Base-by-base conservation (phyloP, 1,284 basidiomycete genomes). In the Apiotrichum montevideense region DNA sequence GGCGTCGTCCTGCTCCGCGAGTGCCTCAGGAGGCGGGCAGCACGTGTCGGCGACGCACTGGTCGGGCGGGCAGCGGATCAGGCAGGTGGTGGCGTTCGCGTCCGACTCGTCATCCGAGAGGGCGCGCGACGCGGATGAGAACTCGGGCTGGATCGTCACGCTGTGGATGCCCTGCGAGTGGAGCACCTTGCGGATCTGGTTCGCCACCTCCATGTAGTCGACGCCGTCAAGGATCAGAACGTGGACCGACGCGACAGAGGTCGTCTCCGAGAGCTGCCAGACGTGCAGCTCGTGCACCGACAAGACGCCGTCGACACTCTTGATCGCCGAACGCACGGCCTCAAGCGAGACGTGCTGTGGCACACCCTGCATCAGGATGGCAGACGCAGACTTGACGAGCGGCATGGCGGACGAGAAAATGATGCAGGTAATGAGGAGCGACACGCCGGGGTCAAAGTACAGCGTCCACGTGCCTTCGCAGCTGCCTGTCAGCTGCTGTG, bases 371-470 rank as follows among this genome's bases (percentile, higher is more conserved):
- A 98, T 80, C n/a, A 98, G 80, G 71, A 99, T 98, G 78, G 91
- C 94, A 10, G 93, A 93, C 4, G 95, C 90, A 63, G 90, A 93
- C 74, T 87, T 88, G 64, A 96, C 94, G 9, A 98, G 82, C 7
- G 96, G 96, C 45, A 98, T 72, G 2, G 96, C 92, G 51, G 90
- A 94, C 9, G 88, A 90, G 80, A 98, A 96, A 65, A 99, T 99
- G 76, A 98, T 98, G 59, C 85, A 81, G 6, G 96, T 95, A 77
- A 98, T 98, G 55, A 98, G 80, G 69, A 99, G 82, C 71, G 89
- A 93, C 76, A 99, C 93, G 42, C 87, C 76, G 0, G 96, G 96
- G 76, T 99, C 96, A 64, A 87, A 92, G 79, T 95, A 98, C 72
- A 86, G 88, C 70, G 88, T 92, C 75, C 75, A 77, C 54, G 63